Evolutionary conservation across 176 grass and related monocot species (phyloP), one percentile per base, ranked within the genome.

Genomic region (Rhynchospora tenuis): DNA sequence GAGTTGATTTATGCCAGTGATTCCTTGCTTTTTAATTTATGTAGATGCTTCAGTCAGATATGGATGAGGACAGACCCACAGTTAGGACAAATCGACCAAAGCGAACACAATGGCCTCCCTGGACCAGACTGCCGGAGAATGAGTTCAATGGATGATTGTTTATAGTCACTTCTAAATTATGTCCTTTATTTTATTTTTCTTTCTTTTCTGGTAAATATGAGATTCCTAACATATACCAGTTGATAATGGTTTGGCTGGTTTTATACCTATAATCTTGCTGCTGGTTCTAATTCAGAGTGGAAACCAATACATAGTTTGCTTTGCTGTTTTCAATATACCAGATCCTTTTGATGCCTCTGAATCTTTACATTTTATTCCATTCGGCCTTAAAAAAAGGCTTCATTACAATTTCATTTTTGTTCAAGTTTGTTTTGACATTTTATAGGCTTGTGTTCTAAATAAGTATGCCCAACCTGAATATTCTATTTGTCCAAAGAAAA

Each of bases 31-130:
- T 38, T 38, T 38, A 38, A 38, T 38, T 38, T 61, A 60, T 47
- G 59, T 61, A 97, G 91, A 81, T 86, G 55, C 91, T 89, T 17
- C 93, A 93, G 81, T 93, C 91, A 1, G 83, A 85, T 46, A 42
- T 89, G 44, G 86, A 86, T 86, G 94, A 91, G 3, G 76, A n/a
- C 57, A 89, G 84, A 48, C 83, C 85, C 9, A 59, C 73, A 15
- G 75, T 43, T 17, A 65, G 84, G 45, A 64, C 59, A 3, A 38
- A 38, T 38, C 33, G 2, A 38, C 33, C 33, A 38, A 38, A 38
- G 89, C 88, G 16, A 87, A 93, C 83, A 93, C 91, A 43, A 81
- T 72, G 12, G 62, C 1, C 6, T 47, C 28, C 22, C 22, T 77
- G 31, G 89, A 93, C 72, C 27, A 81, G 50, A 86, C 85, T 27